A percentile compares a stretch with the other conserved stretches of the same genome.
Conservation (phyloP, 1,284 basidiomycete genomes). For the Ustilago cynodontis region DNA sequence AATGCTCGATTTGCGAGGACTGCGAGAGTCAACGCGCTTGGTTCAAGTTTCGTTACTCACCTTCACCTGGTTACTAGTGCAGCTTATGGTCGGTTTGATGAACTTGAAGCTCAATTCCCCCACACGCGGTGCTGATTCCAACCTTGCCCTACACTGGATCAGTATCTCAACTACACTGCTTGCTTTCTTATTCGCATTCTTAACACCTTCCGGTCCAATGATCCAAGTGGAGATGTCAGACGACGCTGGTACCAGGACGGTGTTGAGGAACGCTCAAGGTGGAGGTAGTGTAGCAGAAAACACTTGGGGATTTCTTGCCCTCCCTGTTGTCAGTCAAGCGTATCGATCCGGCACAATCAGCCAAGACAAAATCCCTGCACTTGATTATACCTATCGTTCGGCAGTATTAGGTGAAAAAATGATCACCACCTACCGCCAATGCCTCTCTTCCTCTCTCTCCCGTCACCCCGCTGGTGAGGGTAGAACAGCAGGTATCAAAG, state of each 20-base stretch:
- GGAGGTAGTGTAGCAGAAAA: slow-evolving; percentile 28
- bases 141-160: slow-evolving; percentile 6
- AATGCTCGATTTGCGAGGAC: slow-evolving; percentile 24
- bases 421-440: slow-evolving; percentile 25
- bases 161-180: background rate
- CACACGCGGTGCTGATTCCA: slow-evolving; percentile 1
- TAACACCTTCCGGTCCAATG: slow-evolving; percentile 15
- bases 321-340: slow-evolving; percentile 20
- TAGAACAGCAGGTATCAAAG: slow-evolving; percentile 16
- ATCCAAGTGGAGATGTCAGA: slow-evolving; percentile 15
- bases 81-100: slow-evolving; percentile 23
- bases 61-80: slow-evolving; percentile 14
- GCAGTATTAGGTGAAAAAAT: slow-evolving; percentile 29
- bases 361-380: slow-evolving; percentile 26
- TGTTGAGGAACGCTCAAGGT: slow-evolving; percentile 15
- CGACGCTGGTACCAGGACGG: background rate
- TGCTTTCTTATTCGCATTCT: slow-evolving; percentile 12
- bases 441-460: slow-evolving; percentile 12
- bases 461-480: background rate
- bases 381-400: slow-evolving; percentile 26
- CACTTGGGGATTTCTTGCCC: slow-evolving; percentile 20
- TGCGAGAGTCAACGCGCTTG: slow-evolving; percentile 17
- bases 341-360: slow-evolving; percentile 10
- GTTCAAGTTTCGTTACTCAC: slow-evolving; percentile 13
- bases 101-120: slow-evolving; percentile 16